phyloP scores from a whole-genome alignment of 2,329 filamentous ascomycete genomes.

The Calonectria leucothoes region DNA sequence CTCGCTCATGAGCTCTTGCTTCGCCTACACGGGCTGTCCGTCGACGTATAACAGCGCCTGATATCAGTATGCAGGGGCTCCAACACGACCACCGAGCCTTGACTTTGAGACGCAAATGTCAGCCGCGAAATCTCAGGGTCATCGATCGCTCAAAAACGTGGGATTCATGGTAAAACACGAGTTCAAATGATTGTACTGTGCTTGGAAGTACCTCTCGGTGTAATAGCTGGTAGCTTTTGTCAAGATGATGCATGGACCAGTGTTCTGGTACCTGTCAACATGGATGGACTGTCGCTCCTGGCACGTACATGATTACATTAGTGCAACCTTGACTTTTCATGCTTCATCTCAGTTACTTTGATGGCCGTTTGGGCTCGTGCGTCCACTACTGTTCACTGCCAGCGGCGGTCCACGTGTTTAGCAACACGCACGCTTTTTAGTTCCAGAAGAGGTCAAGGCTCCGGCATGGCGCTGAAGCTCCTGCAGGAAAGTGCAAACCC shows the following conservation, averaged over 20 bases:
- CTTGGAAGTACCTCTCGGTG: not conserved
- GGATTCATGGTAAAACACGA: not conserved
- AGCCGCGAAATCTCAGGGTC: not conserved
- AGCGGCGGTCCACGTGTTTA: not conserved
- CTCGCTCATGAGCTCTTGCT: not conserved
- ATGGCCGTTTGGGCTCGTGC: not conserved
- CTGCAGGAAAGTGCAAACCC: not conserved
- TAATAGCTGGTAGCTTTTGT: not conserved
- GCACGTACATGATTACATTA: not conserved
- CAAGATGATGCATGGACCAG: not conserved
- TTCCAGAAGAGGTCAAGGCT: not conserved
- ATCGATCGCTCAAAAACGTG: not conserved
- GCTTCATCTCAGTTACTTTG: not conserved
- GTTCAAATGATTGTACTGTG: not conserved
- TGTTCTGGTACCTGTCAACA: not conserved
- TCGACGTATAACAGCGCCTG: not conserved
- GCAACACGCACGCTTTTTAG: not conserved
- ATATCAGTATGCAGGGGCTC: not conserved
- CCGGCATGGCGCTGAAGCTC: not conserved
- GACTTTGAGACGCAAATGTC: not conserved
- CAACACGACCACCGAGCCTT: not conserved
- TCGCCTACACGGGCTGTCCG: not conserved
- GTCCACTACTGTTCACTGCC: not conserved
- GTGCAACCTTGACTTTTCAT: not conserved
- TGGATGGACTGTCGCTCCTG: not conserved